Evolutionary conservation across 306 rosid species (phyloP).

Genomic region (Hippophae tibetana): DNA sequence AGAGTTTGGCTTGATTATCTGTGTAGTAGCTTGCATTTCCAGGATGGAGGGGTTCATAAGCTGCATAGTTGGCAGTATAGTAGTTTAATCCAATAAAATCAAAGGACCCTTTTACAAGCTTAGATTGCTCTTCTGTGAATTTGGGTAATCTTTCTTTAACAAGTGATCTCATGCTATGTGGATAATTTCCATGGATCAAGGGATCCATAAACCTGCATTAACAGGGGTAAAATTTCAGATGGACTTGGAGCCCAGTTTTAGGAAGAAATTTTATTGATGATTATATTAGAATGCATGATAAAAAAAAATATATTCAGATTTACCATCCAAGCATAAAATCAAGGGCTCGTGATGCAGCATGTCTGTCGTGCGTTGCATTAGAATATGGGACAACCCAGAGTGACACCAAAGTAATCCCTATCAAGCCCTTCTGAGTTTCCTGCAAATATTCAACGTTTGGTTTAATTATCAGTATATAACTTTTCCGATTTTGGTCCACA

Average conservation of each 20-base stretch:
- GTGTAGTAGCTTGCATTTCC: constrained; percentile 16
- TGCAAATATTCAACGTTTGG: constrained; percentile 8
- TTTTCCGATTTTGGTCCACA: too few species aligned
- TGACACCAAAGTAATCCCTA: constrained; percentile 39
- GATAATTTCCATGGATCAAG: constrained; percentile 43
- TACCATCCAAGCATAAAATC: constrained; percentile 70
- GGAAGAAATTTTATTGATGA: background rate
- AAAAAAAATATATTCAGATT: background rate
- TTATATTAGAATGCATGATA: background rate
- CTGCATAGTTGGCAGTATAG: constrained; percentile 33
- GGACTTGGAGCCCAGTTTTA: too few species aligned
- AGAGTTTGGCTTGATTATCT: constrained; percentile 20
- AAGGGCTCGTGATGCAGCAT: constrained; percentile 32
- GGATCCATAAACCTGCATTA: constrained; percentile 49
- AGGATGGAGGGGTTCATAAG: constrained; percentile 12
- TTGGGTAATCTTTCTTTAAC: constrained; percentile 41
- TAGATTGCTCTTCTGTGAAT: constrained; percentile 38
- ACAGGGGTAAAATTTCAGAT: too few species aligned
- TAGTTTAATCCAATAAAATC: constrained; percentile 57
- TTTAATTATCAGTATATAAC: too few species aligned
- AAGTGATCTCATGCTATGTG: constrained; percentile 33
- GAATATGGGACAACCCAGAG: constrained; percentile 40
- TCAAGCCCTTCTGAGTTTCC: constrained; percentile 40
- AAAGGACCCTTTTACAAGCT: constrained; percentile 36
- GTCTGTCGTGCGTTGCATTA: constrained; percentile 16